phyloP scores from a whole-genome alignment of 2,329 filamentous ascomycete genomes.

The Cercospora berteroae region DNA sequence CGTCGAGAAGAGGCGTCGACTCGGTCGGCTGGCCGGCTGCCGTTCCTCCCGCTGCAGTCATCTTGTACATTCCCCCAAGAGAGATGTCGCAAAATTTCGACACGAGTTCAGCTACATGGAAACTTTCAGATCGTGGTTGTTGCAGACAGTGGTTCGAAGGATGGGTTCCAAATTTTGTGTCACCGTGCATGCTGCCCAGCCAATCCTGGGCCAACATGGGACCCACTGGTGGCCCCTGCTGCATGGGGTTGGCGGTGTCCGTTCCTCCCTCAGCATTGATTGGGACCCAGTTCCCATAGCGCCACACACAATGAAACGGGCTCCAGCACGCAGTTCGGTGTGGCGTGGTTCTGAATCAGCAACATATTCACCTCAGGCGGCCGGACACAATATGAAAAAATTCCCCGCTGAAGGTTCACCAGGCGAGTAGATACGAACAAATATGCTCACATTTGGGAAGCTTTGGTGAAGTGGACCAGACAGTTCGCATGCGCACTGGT shows the following conservation, averaged over 20 bases:
- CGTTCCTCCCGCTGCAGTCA: not conserved
- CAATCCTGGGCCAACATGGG: not conserved
- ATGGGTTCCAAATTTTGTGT: not conserved
- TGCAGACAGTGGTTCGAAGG: not conserved
- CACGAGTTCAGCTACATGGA: not conserved
- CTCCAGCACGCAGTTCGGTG: not conserved
- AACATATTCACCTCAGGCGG: not conserved
- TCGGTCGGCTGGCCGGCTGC: not conserved
- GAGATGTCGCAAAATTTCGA: not conserved
- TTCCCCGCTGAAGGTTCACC: not conserved
- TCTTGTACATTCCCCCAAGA: not conserved
- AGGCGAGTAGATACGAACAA: not conserved
- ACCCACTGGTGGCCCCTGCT: not conserved
- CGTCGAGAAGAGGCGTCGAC: not conserved
- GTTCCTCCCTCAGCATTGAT: not conserved
- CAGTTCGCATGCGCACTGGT: not conserved
- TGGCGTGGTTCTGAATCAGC: not conserved
- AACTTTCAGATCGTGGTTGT: not conserved
- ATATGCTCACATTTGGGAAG: not conserved
- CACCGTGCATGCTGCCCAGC: not conserved
- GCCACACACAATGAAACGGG: not conserved
- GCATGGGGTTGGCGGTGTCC: not conserved
- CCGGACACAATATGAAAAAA: not conserved
- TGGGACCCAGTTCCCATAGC: not conserved
- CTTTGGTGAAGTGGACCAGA: not conserved